Base-by-base conservation (phyloP, 1,284 basidiomycete species). In the Anthracocystis panici-leucophaei region DNA sequence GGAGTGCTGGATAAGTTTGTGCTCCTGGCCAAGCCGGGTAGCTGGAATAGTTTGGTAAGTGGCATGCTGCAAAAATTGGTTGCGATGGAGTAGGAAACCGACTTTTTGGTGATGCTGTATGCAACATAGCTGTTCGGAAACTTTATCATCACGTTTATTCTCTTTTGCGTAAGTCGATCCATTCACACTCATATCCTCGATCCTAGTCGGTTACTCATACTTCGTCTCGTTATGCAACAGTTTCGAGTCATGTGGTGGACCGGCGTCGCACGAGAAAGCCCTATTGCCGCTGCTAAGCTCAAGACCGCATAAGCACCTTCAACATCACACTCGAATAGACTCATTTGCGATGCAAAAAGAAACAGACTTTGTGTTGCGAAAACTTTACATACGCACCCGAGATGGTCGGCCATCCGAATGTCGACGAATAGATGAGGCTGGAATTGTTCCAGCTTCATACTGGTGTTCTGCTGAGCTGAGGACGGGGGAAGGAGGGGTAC, bases 131-230 rank as follows among this genome's bases (percentile, higher is more conserved):
- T 82, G 7, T 82, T 82, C 49, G 80, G 80, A 7, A 82, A 82
- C 61, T 77, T 82, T 46, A 58, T 78, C 54, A 80, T 82, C 67
- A 80, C 80, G 2, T 71, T 82, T 23, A 60, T 77, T 40, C 65
- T 82, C 11, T 80, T 82, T 48, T 77, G 67, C 50, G 69, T 74
- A 59, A 71, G 77, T 73, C 8, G 25, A 10, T 18, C 25, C 12
- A 51, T 42, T 11, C 46, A 9, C 27, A 1, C 18, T n/a, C 38
- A 27, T 27, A 27, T 7, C 27, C 27, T 27, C 27, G 27, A n/a
- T n/a, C n/a, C n/a, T n/a, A 27, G 27, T 27, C 3, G 27, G 27
- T 7, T 7, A 27, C 27, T 27, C 7, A 27, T 27, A 27, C 27
- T 3, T 4, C 27, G 27, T 27, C 7, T 27, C 27, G 27, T 27